Conservation (phyloP, 2,329 filamentous ascomycete species). For the Colletotrichum limetticola region DNA sequence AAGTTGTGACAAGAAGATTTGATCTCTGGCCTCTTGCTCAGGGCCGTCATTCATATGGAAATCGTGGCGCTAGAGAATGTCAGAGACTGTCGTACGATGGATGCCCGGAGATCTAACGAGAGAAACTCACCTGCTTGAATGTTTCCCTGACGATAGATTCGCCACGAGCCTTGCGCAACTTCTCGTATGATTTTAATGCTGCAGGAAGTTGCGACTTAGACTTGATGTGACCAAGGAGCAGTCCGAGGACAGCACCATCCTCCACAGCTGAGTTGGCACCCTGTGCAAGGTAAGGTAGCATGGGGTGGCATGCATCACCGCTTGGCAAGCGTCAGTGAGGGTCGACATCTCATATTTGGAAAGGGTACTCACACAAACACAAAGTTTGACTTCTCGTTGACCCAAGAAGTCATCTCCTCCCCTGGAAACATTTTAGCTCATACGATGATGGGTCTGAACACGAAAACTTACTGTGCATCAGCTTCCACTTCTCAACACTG, state of each 20-base stretch:
- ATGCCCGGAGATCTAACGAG: background rate
- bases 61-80: constrained; percentile 52
- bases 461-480: constrained; percentile 61
- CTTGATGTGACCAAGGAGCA: constrained; percentile 62
- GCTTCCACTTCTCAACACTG: constrained; percentile 74
- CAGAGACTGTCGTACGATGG: background rate
- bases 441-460: constrained; percentile 1
- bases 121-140: constrained; percentile 49
- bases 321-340: constrained; percentile 41
- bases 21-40: constrained; percentile 67
- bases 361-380: constrained; percentile 52
- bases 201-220: constrained; percentile 56
- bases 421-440: constrained; percentile 40
- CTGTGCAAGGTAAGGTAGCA: constrained; percentile 72
- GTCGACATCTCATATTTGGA: background rate
- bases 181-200: constrained; percentile 57
- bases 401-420: constrained; percentile 64
- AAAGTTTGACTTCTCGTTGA: constrained; percentile 62
- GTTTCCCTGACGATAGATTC: constrained; percentile 70
- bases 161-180: constrained; percentile 58
- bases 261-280: constrained; percentile 76
- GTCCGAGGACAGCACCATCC: constrained; percentile 73
- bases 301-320: constrained; percentile 72
- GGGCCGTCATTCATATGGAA: constrained; percentile 66
- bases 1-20: constrained; percentile 65